Base-by-base conservation (phyloP, 495 filamentous ascomycete species). In the Letharia lupina region DNA sequence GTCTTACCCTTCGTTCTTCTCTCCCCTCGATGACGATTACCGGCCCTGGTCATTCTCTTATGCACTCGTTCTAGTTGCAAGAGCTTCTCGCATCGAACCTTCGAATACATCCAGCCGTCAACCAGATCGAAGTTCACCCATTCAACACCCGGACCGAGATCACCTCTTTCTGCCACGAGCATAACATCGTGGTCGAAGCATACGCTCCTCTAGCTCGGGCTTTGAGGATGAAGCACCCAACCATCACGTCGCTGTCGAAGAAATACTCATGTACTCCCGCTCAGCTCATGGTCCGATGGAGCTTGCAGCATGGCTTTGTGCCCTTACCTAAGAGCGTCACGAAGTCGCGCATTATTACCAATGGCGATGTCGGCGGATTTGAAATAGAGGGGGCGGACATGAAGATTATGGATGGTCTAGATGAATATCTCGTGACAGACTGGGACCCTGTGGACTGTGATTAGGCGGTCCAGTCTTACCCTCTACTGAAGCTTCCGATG, bases 321-420 rank as follows among this genome's bases (percentile, higher is more conserved):
- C 87, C 89, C 40, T 81, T 94, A 35, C 89, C 90, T 7, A 93
- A 93, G 78, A 91, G 87, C 47, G 87, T 86, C 0, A 91, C 83
- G 0, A 76, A 80, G 4, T 78, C 76, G 35, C 77, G 90, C 18
- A 93, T 94, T 67, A 54, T 63, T 47, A 84, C 86, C 69, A 93
- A 75, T 65, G 73, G 65, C 33, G 48, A 93, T 70, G 79, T 84
- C 0, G 75, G 84, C 13, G 76, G 92, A 0, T 93, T 83, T 74
- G 87, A 87, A 70, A 93, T 94, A 74, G 82, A 66, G 10, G 60
- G 58, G 41, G 56, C 64, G 11, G 73, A 75, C 40, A 74, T 75
- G 69, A 20, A 70, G 62, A 48, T 37, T 33, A 44, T 69, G 68
- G 71, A 74, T 67, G 65, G 50, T 16, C 54, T 75, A 63, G 73